Evolutionary conservation across 345 rosid species (phyloP).

Genomic region (Sonneratia alba): DNA sequence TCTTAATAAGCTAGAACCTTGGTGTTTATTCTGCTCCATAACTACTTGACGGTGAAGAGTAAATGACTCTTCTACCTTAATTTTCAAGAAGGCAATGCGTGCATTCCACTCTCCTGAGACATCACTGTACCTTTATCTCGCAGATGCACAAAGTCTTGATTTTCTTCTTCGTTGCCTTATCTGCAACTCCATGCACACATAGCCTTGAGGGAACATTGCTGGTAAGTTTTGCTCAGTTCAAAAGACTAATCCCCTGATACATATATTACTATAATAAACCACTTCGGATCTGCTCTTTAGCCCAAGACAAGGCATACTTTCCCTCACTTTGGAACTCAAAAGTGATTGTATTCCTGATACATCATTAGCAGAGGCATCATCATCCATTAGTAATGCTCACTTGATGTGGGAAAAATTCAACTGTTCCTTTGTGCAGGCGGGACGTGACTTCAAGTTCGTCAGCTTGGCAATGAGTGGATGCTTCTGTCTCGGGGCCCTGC

Average conservation of each 20-base stretch:
- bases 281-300: not conserved
- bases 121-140: not conserved
- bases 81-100: not conserved
- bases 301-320: not conserved
- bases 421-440: conserved; percentile 49
- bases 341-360: too few species aligned
- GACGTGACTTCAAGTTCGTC: conserved; percentile 72
- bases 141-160: conserved; percentile 44
- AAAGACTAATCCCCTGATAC: not conserved
- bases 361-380: not conserved
- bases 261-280: not conserved
- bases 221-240: conserved; percentile 19
- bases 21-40: not conserved
- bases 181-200: conserved; percentile 35
- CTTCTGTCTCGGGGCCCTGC: conserved; percentile 44
- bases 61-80: too few species aligned
- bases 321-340: not conserved
- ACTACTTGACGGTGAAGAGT: too few species aligned
- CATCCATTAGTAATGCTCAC: not conserved
- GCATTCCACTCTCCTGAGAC: not conserved
- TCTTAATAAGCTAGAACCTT: not conserved
- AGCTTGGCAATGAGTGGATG: conserved; percentile 80
- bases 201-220: conserved; percentile 47
- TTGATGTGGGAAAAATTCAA: not conserved
- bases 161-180: conserved; percentile 31